Percentiles rank a stretch among this genome's conserved stretches.
Conservation (phyloP, 352 stramenopile species). For the Achlya hypogyna region DNA sequence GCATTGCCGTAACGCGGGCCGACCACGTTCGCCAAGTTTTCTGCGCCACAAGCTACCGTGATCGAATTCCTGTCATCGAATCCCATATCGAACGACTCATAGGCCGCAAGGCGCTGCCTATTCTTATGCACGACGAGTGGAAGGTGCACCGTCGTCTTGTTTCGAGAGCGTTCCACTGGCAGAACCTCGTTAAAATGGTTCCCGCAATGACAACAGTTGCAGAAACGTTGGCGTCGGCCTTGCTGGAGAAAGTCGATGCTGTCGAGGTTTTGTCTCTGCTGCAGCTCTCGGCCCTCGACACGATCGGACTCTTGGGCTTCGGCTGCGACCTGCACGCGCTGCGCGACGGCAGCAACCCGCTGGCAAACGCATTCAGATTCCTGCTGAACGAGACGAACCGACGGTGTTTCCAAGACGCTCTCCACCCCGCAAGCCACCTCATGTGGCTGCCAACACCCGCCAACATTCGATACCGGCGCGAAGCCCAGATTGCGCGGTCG, state of each 20-base stretch:
- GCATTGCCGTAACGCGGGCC: not conserved
- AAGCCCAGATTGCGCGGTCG: not conserved
- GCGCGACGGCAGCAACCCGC: not conserved
- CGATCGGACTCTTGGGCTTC: not conserved
- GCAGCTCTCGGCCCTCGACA: not conserved
- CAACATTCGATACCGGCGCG: not conserved
- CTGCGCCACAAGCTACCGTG: not conserved
- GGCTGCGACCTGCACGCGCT: not conserved
- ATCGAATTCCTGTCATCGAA: not conserved
- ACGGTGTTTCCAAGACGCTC: not conserved
- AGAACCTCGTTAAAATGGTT: slow-evolving; percentile 1
- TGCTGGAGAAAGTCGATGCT: not conserved
- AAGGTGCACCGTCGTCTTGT: slow-evolving; percentile 1
- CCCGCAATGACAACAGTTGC: not conserved
- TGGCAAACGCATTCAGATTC: slow-evolving; percentile 5
- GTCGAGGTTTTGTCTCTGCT: not conserved
- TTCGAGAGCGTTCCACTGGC: not conserved
- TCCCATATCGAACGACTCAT: not conserved
- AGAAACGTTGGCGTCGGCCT: not conserved
- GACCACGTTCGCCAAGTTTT: not conserved
- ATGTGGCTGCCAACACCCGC: not conserved
- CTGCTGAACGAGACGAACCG: slow-evolving; percentile 5
- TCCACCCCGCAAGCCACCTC: not conserved
- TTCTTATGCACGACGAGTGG: not conserved
- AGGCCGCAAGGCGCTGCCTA: not conserved